Percentiles rank a stretch among this genome's conserved stretches.
These are phyloP conservation scores for Candida boidinii DNA, from an alignment of 805 yeast genomes.

Conservation along the genomic window DNA sequence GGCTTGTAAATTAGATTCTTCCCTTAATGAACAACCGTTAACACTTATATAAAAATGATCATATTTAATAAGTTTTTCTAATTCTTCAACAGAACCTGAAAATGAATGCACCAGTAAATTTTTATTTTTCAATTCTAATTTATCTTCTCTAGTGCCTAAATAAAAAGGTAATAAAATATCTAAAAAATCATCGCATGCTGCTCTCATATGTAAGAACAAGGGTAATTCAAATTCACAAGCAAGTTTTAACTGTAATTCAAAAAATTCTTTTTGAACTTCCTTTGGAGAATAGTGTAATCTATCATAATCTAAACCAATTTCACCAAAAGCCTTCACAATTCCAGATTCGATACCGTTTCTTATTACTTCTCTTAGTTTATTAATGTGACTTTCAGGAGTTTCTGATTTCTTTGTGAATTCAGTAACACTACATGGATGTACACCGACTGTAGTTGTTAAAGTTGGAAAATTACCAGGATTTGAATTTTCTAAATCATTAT, in stretches of 20 bases:
- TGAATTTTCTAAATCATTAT: slow-evolving; percentile 9
- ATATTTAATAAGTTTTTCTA: slow-evolving; percentile 45
- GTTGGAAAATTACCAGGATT: slow-evolving; percentile 13
- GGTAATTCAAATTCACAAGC: slow-evolving; percentile 58
- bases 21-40: slow-evolving; percentile 88
- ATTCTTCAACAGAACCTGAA: slow-evolving; percentile 71
- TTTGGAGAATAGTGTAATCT: slow-evolving; percentile 68
- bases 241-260: slow-evolving; percentile 65
- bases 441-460: slow-evolving; percentile 74
- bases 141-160: slow-evolving; percentile 27
- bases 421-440: slow-evolving; percentile 85
- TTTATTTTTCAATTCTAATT: slow-evolving; percentile 20
- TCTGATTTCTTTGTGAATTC: slow-evolving; percentile 31
- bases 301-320: slow-evolving; percentile 92
- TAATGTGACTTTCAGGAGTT: slow-evolving; percentile 32
- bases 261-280: slow-evolving; percentile 59
- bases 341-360: slow-evolving; percentile 38
- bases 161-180: slow-evolving; percentile 55
- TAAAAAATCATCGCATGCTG: slow-evolving; percentile 74
- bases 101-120: slow-evolving; percentile 93
- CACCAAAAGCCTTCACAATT: slow-evolving; percentile 79
- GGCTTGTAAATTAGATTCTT: slow-evolving; percentile 63
- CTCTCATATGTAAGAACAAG: slow-evolving; percentile 83
- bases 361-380: slow-evolving; percentile 40
- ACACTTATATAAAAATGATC: slow-evolving; percentile 57